Conservation (phyloP, 306 rosid species). For the Astragalus membranaceus region DNA sequence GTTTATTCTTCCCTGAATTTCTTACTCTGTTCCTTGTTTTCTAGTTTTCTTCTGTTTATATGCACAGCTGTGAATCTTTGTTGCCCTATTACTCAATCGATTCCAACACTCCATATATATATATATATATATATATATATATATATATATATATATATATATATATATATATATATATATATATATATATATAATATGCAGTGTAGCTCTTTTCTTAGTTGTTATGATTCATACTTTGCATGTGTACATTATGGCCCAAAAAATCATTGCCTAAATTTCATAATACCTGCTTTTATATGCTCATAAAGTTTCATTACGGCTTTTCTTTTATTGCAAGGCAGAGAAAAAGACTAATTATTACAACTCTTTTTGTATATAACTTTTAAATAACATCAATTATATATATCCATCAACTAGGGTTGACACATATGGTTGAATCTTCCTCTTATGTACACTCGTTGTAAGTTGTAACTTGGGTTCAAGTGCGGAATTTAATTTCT, state of each 20-base stretch:
- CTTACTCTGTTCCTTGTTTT: not conserved
- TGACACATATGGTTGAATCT: no score
- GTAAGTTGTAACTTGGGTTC: no score
- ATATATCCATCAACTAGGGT: no score
- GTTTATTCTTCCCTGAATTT: not conserved
- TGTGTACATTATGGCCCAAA: slow-evolving; percentile 16
- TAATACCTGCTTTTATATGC: not conserved
- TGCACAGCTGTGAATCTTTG: not conserved
- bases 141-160: no score
- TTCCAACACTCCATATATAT: not conserved
- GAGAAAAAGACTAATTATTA: not conserved
- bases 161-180: no score
- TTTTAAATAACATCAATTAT: no score
- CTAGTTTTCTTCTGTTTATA: not conserved
- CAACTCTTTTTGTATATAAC: not conserved
- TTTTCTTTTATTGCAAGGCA: slow-evolving; percentile 21
- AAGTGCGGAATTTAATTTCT: no score
- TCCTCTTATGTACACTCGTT: no score
- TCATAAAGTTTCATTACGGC: not conserved
- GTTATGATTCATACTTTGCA: slow-evolving; percentile 6
- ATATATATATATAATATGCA: no score
- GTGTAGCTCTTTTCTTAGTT: not conserved
- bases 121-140: not conserved
- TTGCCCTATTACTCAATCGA: not conserved
- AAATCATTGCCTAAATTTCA: slow-evolving; percentile 28